Percentiles rank a stretch among this genome's conserved stretches.
Evolutionary conservation across 352 stramenopile species (phyloP).

Genomic region (Phytophthora palmivora): DNA sequence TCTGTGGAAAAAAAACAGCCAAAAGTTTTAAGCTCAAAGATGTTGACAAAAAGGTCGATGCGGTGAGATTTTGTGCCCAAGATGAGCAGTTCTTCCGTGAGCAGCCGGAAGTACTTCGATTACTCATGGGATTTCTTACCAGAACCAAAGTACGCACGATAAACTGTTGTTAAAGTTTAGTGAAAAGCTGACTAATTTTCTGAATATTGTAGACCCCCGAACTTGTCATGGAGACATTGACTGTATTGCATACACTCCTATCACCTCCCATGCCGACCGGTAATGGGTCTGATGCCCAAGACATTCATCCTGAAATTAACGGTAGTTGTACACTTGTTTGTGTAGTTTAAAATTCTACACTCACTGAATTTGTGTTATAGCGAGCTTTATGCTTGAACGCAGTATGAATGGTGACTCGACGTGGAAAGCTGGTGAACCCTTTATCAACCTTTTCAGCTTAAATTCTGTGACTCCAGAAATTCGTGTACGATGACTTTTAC

Average conservation of each 20-base stretch:
- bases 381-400: slow-evolving; percentile 50
- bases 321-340: slow-evolving; percentile 30
- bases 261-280: slow-evolving; percentile 8
- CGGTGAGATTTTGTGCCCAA: slow-evolving; percentile 53
- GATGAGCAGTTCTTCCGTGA: slow-evolving; percentile 64
- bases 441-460: slow-evolving; percentile 42
- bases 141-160: slow-evolving; percentile 53
- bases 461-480: slow-evolving; percentile 30
- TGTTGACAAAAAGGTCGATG: slow-evolving; percentile 66
- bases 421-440: slow-evolving; percentile 62
- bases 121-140: slow-evolving; percentile 57
- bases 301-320: slow-evolving; percentile 49
- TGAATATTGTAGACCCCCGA: slow-evolving; percentile 33
- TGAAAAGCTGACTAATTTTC: slow-evolving; percentile 5
- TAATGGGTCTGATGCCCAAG: slow-evolving; percentile 7
- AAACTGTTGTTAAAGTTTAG: background rate
- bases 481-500: slow-evolving; percentile 28
- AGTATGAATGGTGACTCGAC: slow-evolving; percentile 25
- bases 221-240: slow-evolving; percentile 46
- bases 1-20: slow-evolving; percentile 60
- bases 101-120: slow-evolving; percentile 58
- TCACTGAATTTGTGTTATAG: slow-evolving; percentile 25
- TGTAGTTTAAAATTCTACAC: background rate
- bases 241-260: slow-evolving; percentile 36
- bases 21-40: slow-evolving; percentile 81